phyloP scores from a whole-genome alignment of 306 rosid genomes.

The Cucumis melo region DNA sequence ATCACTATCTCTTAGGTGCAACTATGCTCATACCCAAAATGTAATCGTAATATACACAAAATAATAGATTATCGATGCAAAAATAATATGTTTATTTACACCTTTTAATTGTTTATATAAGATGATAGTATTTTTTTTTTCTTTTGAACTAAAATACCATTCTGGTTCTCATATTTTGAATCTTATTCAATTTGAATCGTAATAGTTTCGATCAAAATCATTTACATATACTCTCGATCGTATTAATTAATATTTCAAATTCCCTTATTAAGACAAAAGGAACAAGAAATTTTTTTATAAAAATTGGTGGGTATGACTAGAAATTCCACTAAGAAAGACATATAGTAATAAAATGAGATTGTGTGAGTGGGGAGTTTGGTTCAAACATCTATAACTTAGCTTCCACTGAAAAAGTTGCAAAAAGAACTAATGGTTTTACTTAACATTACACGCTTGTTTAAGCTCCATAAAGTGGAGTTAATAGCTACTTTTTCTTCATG shows the following conservation, averaged over 20 bases:
- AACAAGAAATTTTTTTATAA: background rate
- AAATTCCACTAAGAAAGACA: background rate
- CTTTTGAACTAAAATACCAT: too few species aligned
- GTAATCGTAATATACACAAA: too few species aligned
- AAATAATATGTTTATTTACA: too few species aligned
- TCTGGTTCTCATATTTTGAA: too few species aligned
- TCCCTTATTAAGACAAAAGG: background rate
- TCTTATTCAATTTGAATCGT: too few species aligned
- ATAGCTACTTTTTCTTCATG: background rate
- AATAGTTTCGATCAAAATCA: too few species aligned
- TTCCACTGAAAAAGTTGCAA: background rate
- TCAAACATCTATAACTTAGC: background rate
- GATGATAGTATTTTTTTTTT: too few species aligned
- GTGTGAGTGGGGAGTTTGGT: slow-evolving; percentile 3
- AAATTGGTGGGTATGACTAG: background rate
- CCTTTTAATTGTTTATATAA: too few species aligned
- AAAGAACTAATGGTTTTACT: background rate
- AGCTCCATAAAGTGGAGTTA: background rate
- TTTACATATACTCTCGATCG: too few species aligned
- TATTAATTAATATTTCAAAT: background rate
- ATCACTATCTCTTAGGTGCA: background rate
- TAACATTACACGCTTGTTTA: background rate
- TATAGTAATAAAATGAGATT: background rate
- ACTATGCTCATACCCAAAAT: too few species aligned
- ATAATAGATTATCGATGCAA: too few species aligned